These are phyloP conservation scores for Albatrellus ellisii DNA, from an alignment of 768 basidiomycete genomes.

Conservation along the genomic window DNA sequence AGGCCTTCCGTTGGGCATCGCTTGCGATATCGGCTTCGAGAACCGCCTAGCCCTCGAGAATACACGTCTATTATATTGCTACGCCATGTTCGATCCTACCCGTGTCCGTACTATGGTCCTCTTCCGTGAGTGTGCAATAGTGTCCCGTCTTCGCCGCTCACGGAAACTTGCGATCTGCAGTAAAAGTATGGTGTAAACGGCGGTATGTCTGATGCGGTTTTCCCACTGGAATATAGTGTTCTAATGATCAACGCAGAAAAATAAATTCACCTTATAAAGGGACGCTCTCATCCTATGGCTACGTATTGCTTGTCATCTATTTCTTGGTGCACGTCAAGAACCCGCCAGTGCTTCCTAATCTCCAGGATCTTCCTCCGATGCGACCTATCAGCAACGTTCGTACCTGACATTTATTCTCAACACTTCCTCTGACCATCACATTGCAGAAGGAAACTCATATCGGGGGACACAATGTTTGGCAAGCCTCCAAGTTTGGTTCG, in stretches of 20 bases:
- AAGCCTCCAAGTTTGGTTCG: background rate
- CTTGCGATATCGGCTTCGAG: constrained; percentile 98
- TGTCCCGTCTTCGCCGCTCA: constrained; percentile 2
- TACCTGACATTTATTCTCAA: constrained; percentile 2
- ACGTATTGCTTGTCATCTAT: constrained; percentile 95
- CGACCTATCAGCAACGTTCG: constrained; percentile 71
- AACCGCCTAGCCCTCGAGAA: constrained; percentile 96
- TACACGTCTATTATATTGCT: constrained; percentile 90
- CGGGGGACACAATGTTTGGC: constrained; percentile 73
- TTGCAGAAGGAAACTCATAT: constrained; percentile 68
- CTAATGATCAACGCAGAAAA: constrained; percentile 43
- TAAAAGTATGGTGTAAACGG: constrained; percentile 98
- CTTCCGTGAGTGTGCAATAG: constrained; percentile 62
- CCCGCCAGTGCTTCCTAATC: constrained; percentile 90
- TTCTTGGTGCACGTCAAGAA: constrained; percentile 97
- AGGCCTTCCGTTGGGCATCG: constrained; percentile 74
- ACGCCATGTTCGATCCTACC: constrained; percentile 92
- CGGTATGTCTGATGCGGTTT: constrained; percentile 33
- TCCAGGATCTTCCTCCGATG: constrained; percentile 88
- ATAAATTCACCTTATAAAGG: constrained; percentile 98
- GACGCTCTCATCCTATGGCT: constrained; percentile 93
- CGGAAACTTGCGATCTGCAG: constrained; percentile 27
- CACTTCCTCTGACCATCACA: constrained; percentile 8
- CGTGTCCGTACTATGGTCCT: constrained; percentile 89
- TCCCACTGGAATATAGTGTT: constrained; percentile 1